Evolutionary conservation across 805 yeast species (phyloP), one percentile per base, ranked within the genome.

Genomic region (Kockiozyma suomiensis): DNA sequence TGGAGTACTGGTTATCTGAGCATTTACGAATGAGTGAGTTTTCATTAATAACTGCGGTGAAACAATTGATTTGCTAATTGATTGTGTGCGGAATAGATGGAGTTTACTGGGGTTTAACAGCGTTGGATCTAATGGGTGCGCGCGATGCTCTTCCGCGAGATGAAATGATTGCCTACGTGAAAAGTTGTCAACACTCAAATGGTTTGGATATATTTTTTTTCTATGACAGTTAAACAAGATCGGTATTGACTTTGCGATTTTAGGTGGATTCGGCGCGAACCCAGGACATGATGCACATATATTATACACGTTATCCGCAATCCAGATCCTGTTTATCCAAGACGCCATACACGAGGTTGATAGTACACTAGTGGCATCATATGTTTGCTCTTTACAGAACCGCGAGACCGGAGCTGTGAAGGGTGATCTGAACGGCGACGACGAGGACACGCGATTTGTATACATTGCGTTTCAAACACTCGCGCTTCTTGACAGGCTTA

Each of bases 31-130:
- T 94, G 79, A 90, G 75, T 70, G 61, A n/a, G 73, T 33, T 8
- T 4, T 4, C n/a, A n/a, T n/a, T n/a, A n/a, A n/a, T n/a, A n/a
- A n/a, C n/a, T n/a, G n/a, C n/a, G n/a, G n/a, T 94, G 79, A 90
- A 73, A 66, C 61, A 15, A 70, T 37, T 12, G 13, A 12, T n/a
- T 23, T 19, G 38, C 46, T 32, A 37, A 42, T 54, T 54, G 25
- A 35, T 19, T 19, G 21, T 7, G 0, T 21, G n/a, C n/a, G n/a
- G n/a, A n/a, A 3, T 37, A 71, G 75, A 89, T 69, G 99, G 98
- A 1, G 79, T 94, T 0, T 94, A 94, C 72, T 94, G 99, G 99
- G 98, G 97, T 0, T 76, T 90, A 2, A 86, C 88, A 17, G 90
- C 97, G 0, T 73, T 92, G 33, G 81, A 82, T 51, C 73, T 87